Evolutionary conservation across 2,329 filamentous ascomycete genomes (phyloP), one percentile per base, ranked within the genome.

Genomic region (Rhynchosporium agropyri): DNA sequence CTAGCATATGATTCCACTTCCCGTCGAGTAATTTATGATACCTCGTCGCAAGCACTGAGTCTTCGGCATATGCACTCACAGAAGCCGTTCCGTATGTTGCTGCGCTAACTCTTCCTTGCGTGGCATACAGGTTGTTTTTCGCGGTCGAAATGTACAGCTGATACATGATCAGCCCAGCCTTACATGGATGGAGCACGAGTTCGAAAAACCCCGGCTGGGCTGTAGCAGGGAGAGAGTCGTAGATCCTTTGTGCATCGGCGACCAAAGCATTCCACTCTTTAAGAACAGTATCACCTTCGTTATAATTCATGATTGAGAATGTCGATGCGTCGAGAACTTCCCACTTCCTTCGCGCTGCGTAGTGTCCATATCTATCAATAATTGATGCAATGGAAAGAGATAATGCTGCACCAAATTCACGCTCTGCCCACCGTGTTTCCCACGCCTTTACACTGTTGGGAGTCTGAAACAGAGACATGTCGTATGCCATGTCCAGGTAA

Each of bases 1-100:
- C 62, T 64, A 68, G 64, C 62, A 68, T 68, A 36, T 68, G 64
- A 42, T 68, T 61, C 66, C 66, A 68, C 43, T 68, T 68, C 13
- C 64, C 64, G 13, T 61, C 63, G 1, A 66, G 51, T 3, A 66
- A 33, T 13, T 64, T 58, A 45, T 68, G 64, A 54, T 68, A 68
- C 36, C 49, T 62, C 4, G 12, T 51, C 20, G 62, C 57, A 5
- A 68, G 43, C 8, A 58, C 60, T 3, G 60, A 60, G 57, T 68
- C 66, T 7, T 56, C 57, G 13, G 45, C 53, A 53, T 53, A 68
- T n/a, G 62, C 62, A 33, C 15, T 54, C 3, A 63, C 58, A 15
- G 62, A 62, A n/a, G 45, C 33, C 1, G 33, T 36, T 8, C 63
- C 66, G 26, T 64, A 46, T 8, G 31, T 46, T 10, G 56, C 57